Conservation (phyloP, 306 rosid genomes). For the Ormosia emarginata region DNA sequence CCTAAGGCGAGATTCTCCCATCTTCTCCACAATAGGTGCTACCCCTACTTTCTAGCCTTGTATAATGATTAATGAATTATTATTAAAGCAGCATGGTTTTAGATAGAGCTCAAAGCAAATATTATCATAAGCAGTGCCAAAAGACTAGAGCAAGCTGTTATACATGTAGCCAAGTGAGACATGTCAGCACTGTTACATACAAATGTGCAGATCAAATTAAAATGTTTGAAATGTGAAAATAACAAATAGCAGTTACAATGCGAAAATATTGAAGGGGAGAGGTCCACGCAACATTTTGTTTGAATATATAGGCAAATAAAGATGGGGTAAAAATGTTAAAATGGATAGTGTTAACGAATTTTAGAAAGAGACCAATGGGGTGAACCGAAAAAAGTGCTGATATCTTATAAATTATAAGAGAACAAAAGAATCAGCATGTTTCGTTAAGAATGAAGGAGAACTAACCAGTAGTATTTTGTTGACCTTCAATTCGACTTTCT, state of each 20-base stretch:
- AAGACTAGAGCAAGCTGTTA: background rate
- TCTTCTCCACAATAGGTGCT: too few species aligned
- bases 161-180: slow-evolving; percentile 1
- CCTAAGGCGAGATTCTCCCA: too few species aligned
- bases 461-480: slow-evolving; percentile 75
- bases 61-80: background rate
- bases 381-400: background rate
- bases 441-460: slow-evolving; percentile 16
- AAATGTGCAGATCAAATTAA: background rate
- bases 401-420: background rate
- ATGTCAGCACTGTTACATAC: background rate
- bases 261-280: background rate
- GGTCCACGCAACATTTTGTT: background rate
- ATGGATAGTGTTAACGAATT: background rate
- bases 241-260: background rate
- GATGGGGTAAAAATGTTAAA: background rate
- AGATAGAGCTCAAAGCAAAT: background rate
- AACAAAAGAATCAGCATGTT: background rate
- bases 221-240: background rate
- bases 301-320: background rate
- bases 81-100: background rate
- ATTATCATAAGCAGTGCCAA: slow-evolving; percentile 1
- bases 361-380: background rate
- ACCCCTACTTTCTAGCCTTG: too few species aligned
- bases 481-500: slow-evolving; percentile 89